phyloP scores from a whole-genome alignment of 164 flowering plant genomes.

The Akebia trifoliata region DNA sequence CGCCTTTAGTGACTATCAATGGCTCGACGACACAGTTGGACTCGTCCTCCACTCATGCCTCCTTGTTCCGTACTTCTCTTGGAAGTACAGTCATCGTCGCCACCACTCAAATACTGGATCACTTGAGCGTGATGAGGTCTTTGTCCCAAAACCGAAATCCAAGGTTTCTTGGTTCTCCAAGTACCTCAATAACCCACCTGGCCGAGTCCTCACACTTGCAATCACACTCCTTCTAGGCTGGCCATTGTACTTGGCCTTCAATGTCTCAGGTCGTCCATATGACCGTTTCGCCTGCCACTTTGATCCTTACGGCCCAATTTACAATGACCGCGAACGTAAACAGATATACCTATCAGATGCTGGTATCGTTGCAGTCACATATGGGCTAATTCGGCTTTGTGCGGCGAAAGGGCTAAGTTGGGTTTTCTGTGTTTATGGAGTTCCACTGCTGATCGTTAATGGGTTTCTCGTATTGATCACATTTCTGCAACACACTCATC shows the following conservation, averaged over 20 bases:
- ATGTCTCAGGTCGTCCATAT: slow-evolving; percentile 71
- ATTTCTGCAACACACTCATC: slow-evolving; percentile 81
- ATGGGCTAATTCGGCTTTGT: slow-evolving; percentile 36
- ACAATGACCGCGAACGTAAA: slow-evolving; percentile 50
- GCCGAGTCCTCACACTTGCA: slow-evolving; percentile 45
- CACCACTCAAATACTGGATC: slow-evolving; percentile 86
- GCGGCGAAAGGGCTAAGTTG: slow-evolving; percentile 45
- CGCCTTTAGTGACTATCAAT: slow-evolving; percentile 80
- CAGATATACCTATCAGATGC: slow-evolving; percentile 65
- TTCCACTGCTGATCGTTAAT: slow-evolving; percentile 63
- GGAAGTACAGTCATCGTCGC: slow-evolving; percentile 89
- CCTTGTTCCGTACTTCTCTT: slow-evolving; percentile 84
- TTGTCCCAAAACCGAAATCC: slow-evolving; percentile 66
- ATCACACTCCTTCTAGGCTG: slow-evolving; percentile 60
- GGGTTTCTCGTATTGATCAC: slow-evolving; percentile 73
- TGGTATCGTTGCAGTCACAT: slow-evolving; percentile 45
- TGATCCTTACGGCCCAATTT: slow-evolving; percentile 74
- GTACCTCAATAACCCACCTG: slow-evolving; percentile 70
- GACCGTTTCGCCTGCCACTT: slow-evolving; percentile 77
- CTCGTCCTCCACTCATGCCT: slow-evolving; percentile 66
- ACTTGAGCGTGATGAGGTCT: slow-evolving; percentile 76
- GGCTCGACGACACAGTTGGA: slow-evolving; percentile 83
- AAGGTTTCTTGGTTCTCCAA: slow-evolving; percentile 44
- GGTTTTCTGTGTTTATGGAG: slow-evolving; percentile 55
- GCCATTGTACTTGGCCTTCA: slow-evolving; percentile 73